phyloP scores from a whole-genome alignment of 164 flowering plant species.

The Umbellularia californica region DNA sequence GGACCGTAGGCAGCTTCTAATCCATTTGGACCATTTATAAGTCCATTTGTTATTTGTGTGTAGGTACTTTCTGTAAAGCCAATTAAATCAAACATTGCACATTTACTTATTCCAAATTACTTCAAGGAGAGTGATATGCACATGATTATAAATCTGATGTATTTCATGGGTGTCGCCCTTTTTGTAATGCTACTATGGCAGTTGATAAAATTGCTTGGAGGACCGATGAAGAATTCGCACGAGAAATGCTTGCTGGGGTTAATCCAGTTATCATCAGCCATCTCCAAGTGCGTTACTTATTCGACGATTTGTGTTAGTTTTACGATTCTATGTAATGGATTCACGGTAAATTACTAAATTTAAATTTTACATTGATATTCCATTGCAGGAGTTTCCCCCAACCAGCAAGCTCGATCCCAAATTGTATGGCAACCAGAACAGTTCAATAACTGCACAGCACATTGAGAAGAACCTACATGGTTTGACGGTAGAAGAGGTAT shows the following conservation, averaged over 20 bases:
- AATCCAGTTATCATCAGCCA: slow-evolving; percentile 71
- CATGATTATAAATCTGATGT: too few species aligned
- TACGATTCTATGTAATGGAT: neutral
- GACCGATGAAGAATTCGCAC: slow-evolving; percentile 83
- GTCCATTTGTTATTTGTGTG: too few species aligned
- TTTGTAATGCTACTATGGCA: slow-evolving; percentile 17
- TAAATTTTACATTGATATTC: neutral
- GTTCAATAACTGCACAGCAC: slow-evolving; percentile 52
- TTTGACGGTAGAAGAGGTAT: slow-evolving; percentile 54
- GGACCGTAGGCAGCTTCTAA: too few species aligned
- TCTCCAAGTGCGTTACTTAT: slow-evolving; percentile 41
- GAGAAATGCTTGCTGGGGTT: slow-evolving; percentile 95
- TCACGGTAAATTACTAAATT: neutral
- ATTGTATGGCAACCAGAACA: slow-evolving; percentile 58
- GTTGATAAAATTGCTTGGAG: slow-evolving; percentile 81
- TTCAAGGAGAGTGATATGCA: too few species aligned
- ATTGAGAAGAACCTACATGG: slow-evolving; percentile 58
- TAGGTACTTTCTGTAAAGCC: too few species aligned
- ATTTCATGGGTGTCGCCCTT: neutral
- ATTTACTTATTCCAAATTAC: too few species aligned
- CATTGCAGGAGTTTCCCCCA: slow-evolving; percentile 76
- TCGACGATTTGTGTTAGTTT: neutral
- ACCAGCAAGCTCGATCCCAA: slow-evolving; percentile 63
- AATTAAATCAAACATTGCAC: too few species aligned
- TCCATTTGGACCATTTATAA: too few species aligned